A percentile compares a stretch with the other conserved stretches of the same genome.
Evolutionary conservation across 148 eudicot species (phyloP).

Genomic region (Chenopodium quinoa): DNA sequence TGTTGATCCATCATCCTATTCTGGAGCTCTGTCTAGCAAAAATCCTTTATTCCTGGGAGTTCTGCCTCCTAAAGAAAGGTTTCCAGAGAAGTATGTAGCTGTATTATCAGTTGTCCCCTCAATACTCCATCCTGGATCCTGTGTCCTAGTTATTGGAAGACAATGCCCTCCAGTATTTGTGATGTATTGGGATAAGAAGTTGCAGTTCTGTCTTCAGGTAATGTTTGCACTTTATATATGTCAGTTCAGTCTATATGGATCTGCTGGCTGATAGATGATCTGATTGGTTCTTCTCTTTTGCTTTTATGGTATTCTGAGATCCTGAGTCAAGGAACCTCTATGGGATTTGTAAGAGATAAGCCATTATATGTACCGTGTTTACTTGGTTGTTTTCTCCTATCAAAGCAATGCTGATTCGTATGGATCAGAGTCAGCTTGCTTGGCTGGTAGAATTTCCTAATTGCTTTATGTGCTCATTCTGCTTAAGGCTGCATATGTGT

Average conservation of each 20-base stretch:
- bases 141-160: conserved; percentile 68
- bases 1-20: conserved; percentile 80
- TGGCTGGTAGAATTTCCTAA: background rate
- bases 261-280: background rate
- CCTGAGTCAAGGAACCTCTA: background rate
- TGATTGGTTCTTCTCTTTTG: background rate
- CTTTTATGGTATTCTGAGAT: background rate
- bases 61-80: conserved; percentile 90
- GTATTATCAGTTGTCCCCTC: conserved; percentile 73
- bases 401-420: background rate
- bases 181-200: conserved; percentile 86
- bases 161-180: conserved; percentile 73
- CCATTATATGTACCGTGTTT: background rate
- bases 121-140: conserved; percentile 86
- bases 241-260: background rate
- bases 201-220: conserved; percentile 87
- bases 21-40: conserved; percentile 91
- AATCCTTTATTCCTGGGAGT: conserved; percentile 86
- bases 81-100: conserved; percentile 89
- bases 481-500: background rate
- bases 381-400: background rate
- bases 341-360: background rate
- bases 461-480: background rate
- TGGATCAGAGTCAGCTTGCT: background rate
- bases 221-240: conserved; percentile 14